Base-by-base conservation (phyloP, 345 rosid species). In the Viola odorata region DNA sequence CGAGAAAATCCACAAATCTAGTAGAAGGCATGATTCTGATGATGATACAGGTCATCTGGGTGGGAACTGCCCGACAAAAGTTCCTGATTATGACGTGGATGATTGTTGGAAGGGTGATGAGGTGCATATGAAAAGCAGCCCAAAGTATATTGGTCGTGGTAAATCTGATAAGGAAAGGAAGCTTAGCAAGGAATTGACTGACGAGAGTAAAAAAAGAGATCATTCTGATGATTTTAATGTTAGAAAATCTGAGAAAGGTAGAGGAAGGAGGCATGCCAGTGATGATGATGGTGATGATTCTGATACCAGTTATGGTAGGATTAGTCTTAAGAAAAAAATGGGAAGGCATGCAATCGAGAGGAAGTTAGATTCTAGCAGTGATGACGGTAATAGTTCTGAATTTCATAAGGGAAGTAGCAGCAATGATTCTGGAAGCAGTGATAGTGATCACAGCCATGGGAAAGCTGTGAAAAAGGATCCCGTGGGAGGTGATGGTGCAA, bases 21-120 rank as follows among this genome's bases (percentile, higher is more conserved):
- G 32, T 23, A 23, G 70, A 55, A 73, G 78, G 58, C 77, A 62
- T 66, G 82, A 76, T 15, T 65, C 72, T 36, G 81, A 80, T 55
- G 17, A 68, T 52, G 63, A n/a, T 59, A 55, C 32, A 54, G 49
- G 75, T 45, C 45, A 50, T 41, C 56, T 70, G 69, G 64, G 65
- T 44, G 53, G 72, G 60, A 55, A 56, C 54, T 59, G 59, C 56
- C 9, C 45, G 23, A 39, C n/a, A 37, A 39, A 70, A 57, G 41
- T 44, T 12, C 40, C 56, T 40, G 12, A 57, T 15, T 61, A 51
- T 40, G 65, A 51, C 49, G 58, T 37, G 10, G 57, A 60, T 39
- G 55, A 42, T 10, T 44, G 50, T 5, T 57, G 58, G 66, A 63
- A 10, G n/a, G 37, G 67, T 32, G 41, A 40, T 7, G 41, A 39